These are phyloP conservation scores for Cutaneotrichosporon cyanovorans DNA, from an alignment of 1,284 basidiomycete species.

Conservation along the genomic window DNA sequence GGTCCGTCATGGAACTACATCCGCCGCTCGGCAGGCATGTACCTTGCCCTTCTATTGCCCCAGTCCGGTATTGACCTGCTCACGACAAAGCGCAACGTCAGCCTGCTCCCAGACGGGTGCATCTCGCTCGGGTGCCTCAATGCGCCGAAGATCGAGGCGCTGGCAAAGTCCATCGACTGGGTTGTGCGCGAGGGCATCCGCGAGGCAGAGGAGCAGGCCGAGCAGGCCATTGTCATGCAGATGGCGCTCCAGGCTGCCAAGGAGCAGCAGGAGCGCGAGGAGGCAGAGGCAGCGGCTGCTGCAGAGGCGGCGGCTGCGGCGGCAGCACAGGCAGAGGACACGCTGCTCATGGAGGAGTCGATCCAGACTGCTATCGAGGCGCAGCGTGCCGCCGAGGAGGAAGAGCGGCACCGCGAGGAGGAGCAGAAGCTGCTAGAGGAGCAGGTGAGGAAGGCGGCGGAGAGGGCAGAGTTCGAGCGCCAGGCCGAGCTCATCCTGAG, in stretches of 20 bases:
- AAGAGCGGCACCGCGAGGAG: conserved; percentile 31
- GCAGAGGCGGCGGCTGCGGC: conserved; percentile 27
- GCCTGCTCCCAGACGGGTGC: conserved; percentile 39
- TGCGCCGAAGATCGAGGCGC: conserved; percentile 36
- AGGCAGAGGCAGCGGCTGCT: conserved; percentile 29
- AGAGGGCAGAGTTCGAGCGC: conserved; percentile 34
- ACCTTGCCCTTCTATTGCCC: conserved; percentile 37
- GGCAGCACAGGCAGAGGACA: conserved; percentile 33
- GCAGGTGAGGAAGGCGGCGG: conserved; percentile 29
- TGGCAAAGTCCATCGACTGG: conserved; percentile 37
- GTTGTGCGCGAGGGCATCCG: conserved; percentile 37
- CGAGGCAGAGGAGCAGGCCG: conserved; percentile 35
- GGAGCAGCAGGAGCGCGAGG: conserved; percentile 33
- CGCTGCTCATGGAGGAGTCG: conserved; percentile 35
- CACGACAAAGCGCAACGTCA: conserved; percentile 35
- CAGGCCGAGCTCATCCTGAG: conserved; percentile 41
- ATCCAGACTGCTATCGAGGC: conserved; percentile 39
- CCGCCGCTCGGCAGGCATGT: conserved; percentile 49
- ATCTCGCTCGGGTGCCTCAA: conserved; percentile 43
- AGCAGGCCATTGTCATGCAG: conserved; percentile 33
- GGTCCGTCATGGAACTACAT: conserved; percentile 82
- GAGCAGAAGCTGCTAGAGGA: conserved; percentile 32
- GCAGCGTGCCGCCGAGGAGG: conserved; percentile 31
- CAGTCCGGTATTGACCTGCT: conserved; percentile 32
- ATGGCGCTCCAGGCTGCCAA: conserved; percentile 35